A percentile compares a stretch with the other conserved stretches of the same genome.
phyloP scores from a whole-genome alignment of 1,139 yeast species.

The Geotrichum candidum region DNA sequence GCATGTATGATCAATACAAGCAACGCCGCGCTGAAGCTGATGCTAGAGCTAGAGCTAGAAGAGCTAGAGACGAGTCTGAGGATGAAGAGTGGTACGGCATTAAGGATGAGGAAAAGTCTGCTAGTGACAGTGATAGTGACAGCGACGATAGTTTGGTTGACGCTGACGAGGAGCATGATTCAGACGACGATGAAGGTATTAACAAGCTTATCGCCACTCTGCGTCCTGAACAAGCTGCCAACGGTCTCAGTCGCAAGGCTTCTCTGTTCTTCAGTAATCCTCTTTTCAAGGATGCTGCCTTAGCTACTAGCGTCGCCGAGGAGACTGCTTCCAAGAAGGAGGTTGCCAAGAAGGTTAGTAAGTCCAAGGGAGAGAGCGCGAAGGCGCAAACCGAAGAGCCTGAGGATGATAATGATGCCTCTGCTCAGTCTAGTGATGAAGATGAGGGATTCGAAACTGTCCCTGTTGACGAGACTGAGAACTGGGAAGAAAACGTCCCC shows the following conservation, averaged over 20 bases:
- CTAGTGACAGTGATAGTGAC: constrained; percentile 29
- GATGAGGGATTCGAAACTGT: constrained; percentile 31
- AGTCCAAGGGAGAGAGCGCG: constrained; percentile 3
- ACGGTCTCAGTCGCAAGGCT: constrained; percentile 65
- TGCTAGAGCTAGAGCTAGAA: constrained; percentile 73
- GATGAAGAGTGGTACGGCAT: constrained; percentile 78
- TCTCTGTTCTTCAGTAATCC: constrained; percentile 72
- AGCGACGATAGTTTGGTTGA: constrained; percentile 27
- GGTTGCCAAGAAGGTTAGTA: constrained; percentile 1
- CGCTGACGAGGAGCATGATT: constrained; percentile 29
- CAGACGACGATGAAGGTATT: constrained; percentile 71
- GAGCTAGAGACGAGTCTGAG: constrained; percentile 72
- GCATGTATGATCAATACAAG: constrained; percentile 72
- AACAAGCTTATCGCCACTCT: constrained; percentile 54
- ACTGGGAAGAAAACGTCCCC: constrained; percentile 30
- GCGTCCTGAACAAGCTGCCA: constrained; percentile 42
- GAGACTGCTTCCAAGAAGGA: constrained; percentile 16
- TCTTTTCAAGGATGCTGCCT: constrained; percentile 52
- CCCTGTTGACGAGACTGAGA: constrained; percentile 34
- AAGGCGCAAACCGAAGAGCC: constrained; percentile 20
- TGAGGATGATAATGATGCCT: constrained; percentile 30
- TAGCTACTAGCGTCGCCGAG: constrained; percentile 45
- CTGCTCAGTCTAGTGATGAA: constrained; percentile 35
- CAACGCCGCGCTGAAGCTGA: constrained; percentile 70
- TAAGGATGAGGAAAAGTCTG: constrained; percentile 37